phyloP scores from a whole-genome alignment of 2,329 filamentous ascomycete species.

The Aureobasidium vineae region DNA sequence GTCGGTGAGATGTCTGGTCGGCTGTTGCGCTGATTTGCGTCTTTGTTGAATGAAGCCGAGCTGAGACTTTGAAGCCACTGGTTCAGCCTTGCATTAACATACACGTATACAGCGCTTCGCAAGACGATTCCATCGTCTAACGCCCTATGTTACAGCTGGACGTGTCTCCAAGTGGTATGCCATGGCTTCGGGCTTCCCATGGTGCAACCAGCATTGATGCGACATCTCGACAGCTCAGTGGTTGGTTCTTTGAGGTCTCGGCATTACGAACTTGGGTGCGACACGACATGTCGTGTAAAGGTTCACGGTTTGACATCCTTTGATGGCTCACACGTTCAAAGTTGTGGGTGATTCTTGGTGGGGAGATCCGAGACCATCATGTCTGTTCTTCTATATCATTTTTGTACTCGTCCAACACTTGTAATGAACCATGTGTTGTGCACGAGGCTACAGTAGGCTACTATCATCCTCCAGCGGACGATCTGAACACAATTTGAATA shows the following conservation, averaged over 20 bases:
- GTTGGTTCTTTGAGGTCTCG: neutral
- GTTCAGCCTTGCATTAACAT: neutral
- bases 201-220: neutral
- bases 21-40: neutral
- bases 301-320: neutral
- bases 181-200: neutral
- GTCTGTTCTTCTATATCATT: neutral
- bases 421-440: too few species aligned
- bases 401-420: neutral
- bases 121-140: neutral
- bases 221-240: neutral
- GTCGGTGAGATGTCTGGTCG: neutral
- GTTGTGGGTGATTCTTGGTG: neutral
- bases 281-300: neutral
- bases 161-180: neutral
- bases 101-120: neutral
- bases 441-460: neutral
- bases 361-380: neutral
- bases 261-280: neutral
- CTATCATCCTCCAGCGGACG: neutral
- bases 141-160: constrained; percentile 1
- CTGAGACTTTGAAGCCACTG: neutral
- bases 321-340: too few species aligned
- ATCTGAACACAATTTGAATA: neutral
- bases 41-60: neutral